A percentile compares a stretch with the other conserved stretches of the same genome.
These are phyloP conservation scores for Carnegiea gigantea DNA, from an alignment of 179 eudicot genomes.

Conservation along the genomic window DNA sequence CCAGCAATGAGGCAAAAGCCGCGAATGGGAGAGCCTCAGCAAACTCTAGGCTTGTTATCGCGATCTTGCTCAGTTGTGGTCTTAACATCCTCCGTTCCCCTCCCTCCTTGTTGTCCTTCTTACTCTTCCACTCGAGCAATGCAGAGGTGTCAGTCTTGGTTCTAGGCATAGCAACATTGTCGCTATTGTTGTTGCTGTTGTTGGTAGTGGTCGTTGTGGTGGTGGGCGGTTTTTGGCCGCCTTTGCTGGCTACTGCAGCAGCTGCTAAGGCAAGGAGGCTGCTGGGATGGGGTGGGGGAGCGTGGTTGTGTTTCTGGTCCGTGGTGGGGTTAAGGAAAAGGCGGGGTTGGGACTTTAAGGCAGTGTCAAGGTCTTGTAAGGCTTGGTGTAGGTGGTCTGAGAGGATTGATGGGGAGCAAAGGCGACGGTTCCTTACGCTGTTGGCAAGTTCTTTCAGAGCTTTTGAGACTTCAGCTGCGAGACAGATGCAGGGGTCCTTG, in stretches of 20 bases:
- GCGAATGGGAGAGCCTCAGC: constrained; percentile 98
- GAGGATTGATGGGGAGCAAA: constrained; percentile 51
- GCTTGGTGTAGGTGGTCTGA: constrained; percentile 52
- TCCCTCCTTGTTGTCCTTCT: constrained; percentile 19
- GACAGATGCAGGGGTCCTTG: constrained; percentile 41
- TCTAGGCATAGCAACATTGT: constrained; percentile 37
- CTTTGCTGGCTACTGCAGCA: constrained; percentile 11
- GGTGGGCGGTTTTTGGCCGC: not conserved
- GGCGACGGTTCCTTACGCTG: constrained; percentile 45
- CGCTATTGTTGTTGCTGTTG: too few species aligned
- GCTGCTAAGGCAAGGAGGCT: constrained; percentile 22
- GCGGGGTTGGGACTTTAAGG: constrained; percentile 52
- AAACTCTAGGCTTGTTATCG: constrained; percentile 76
- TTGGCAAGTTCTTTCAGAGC: constrained; percentile 39
- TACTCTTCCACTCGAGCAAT: constrained; percentile 35
- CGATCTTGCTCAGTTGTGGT: constrained; percentile 69
- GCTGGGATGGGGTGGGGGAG: constrained; percentile 9
- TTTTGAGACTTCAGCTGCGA: constrained; percentile 47
- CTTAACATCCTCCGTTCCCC: constrained; percentile 40
- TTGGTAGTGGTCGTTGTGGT: not conserved
- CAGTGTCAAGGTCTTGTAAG: constrained; percentile 45
- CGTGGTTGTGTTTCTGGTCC: constrained; percentile 1
- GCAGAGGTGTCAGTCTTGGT: constrained; percentile 56
- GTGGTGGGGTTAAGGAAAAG: constrained; percentile 46
- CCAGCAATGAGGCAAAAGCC: constrained; percentile 86